Evolutionary conservation across 1,284 basidiomycete species (phyloP).

Genomic region (Ganoderma meredithae): DNA sequence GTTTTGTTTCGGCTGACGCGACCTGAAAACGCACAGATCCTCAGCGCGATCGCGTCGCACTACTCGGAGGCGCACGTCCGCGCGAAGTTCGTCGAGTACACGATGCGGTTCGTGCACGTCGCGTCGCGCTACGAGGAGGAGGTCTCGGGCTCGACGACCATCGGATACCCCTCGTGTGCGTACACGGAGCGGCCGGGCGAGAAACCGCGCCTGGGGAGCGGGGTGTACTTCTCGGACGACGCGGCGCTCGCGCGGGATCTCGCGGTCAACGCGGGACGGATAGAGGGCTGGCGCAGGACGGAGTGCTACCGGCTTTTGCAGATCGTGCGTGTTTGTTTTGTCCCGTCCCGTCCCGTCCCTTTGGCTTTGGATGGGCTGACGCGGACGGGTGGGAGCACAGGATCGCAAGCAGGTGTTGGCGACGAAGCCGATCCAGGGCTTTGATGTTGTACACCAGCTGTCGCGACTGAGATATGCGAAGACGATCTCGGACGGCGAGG

Average conservation of each 20-base stretch:
- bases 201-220: conserved; percentile 63
- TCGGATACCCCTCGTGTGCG: conserved; percentile 63
- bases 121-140: conserved; percentile 85
- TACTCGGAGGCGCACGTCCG: conserved; percentile 85
- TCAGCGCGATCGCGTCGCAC: conserved; percentile 75
- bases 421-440: conserved; percentile 60
- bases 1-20: too few relatives aligned
- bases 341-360: too few relatives aligned
- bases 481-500: conserved; percentile 69
- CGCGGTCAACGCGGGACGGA: conserved; percentile 70
- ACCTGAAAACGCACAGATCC: conserved; percentile 52
- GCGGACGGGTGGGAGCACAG: conserved; percentile 49
- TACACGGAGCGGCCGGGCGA: conserved; percentile 51
- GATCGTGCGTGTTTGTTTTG: conserved; percentile 49
- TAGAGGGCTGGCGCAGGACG: conserved; percentile 83
- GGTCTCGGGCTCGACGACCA: conserved; percentile 64
- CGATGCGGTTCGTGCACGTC: conserved; percentile 75
- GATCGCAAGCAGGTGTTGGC: conserved; percentile 59
- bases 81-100: conserved; percentile 80
- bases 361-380: too few relatives aligned
- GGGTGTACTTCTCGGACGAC: conserved; percentile 76
- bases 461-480: conserved; percentile 69
- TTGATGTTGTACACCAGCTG: conserved; percentile 81
- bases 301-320: conserved; percentile 69
- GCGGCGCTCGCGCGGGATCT: conserved; percentile 65